Conservation (phyloP, 129 eudicot species). For the sunflower (Helianthus annuus) region HanXRQr2.0-SUNRISE NC_035435.2:120319028-120319527, state of each 20-base stretch:
- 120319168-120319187: no score
- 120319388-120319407: conserved; percentile 45
- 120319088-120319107: no score
- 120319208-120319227: no score
- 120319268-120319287: conserved; percentile 5
- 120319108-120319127: no score
- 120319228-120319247: neutral
- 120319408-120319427: conserved; percentile 65
- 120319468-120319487: conserved; percentile 47
- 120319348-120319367: conserved; percentile 14
- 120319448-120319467: conserved; percentile 79
- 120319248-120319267: neutral
- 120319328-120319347: conserved; percentile 16
- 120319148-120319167: no score
- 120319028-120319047: no score
- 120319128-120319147: no score
- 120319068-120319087: no score
- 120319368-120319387: neutral
- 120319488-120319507: neutral
- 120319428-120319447: conserved; percentile 76
- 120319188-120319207: no score
- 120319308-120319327: conserved; percentile 5
- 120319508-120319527: conserved; percentile 8
- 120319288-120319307: conserved; percentile 14
- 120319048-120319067: no score